These are phyloP conservation scores for Trebouxia sp. DNA, from an alignment of 139 green algal species.

Conservation along the genomic window DNA sequence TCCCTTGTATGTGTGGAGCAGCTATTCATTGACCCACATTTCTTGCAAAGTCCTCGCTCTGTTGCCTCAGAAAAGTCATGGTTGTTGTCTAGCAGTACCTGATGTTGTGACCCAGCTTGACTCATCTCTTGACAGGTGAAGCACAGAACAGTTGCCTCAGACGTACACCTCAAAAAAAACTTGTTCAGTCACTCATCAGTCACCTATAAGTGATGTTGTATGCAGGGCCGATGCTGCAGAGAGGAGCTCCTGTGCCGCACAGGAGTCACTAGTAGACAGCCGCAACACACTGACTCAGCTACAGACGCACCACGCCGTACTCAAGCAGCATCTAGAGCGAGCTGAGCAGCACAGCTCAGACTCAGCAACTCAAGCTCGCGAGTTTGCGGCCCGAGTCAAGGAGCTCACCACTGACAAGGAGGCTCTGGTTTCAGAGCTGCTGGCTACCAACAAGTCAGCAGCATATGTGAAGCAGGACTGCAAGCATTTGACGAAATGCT, in stretches of 20 bases:
- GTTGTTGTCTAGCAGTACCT: too few relatives aligned
- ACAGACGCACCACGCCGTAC: neutral
- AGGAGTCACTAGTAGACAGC: neutral
- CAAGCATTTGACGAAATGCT: slow-evolving; percentile 2
- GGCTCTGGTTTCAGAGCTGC: neutral
- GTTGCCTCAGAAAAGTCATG: too few relatives aligned
- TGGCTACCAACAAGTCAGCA: neutral
- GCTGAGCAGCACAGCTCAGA: slow-evolving; percentile 1
- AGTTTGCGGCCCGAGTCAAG: neutral
- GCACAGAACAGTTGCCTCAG: too few relatives aligned
- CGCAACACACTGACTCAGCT: neutral
- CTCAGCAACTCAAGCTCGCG: neutral
- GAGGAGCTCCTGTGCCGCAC: neutral
- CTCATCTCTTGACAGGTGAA: too few relatives aligned
- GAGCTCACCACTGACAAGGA: slow-evolving; percentile 16
- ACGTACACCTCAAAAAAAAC: too few relatives aligned
- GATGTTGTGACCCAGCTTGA: too few relatives aligned
- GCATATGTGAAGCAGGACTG: slow-evolving; percentile 8
- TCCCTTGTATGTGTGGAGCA: too few relatives aligned
- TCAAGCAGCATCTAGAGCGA: neutral
- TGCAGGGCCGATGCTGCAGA: slow-evolving; percentile 12
- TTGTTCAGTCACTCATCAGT: too few relatives aligned
- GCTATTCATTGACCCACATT: too few relatives aligned
- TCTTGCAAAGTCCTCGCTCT: too few relatives aligned
- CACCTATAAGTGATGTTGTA: too few relatives aligned